Conservation (phyloP, 306 rosid genomes). For the Chamaecrista fasciculata region DNA sequence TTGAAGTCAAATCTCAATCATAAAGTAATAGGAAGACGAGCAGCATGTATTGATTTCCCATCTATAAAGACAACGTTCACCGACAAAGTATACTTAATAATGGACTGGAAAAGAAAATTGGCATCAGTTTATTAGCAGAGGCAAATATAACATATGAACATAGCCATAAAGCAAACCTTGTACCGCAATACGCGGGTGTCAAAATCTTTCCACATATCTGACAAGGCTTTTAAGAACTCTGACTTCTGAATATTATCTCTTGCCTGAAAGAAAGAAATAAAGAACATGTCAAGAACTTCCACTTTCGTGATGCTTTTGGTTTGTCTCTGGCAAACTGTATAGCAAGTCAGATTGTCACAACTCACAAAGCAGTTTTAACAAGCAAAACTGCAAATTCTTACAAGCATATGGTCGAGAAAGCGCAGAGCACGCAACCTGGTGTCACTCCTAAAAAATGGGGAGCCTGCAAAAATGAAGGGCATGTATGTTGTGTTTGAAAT, state of each 20-base stretch:
- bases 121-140: constrained; percentile 14
- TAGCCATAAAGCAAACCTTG: constrained; percentile 62
- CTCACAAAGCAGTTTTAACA: constrained; percentile 24
- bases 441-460: constrained; percentile 87
- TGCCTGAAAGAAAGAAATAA: constrained; percentile 60
- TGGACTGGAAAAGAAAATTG: constrained; percentile 17
- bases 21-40: not conserved
- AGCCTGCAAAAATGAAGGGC: constrained; percentile 57
- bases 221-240: constrained; percentile 89
- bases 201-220: constrained; percentile 99
- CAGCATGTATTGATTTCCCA: not conserved
- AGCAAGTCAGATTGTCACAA: not conserved
- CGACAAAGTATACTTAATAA: constrained; percentile 1
- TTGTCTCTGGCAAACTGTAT: not conserved
- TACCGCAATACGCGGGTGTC: constrained; percentile 93
- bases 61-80: not conserved
- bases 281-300: constrained; percentile 20
- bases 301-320: not conserved
- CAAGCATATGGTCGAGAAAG: constrained; percentile 98
- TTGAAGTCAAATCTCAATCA: constrained; percentile 1
- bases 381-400: constrained; percentile 50
- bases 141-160: constrained; percentile 26
- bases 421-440: constrained; percentile 99
- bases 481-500: constrained; percentile 12
- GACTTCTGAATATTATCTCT: constrained; percentile 99